Evolutionary conservation across 2,329 filamentous ascomycete genomes (phyloP).

Genomic region (Fusarium sacchari): DNA sequence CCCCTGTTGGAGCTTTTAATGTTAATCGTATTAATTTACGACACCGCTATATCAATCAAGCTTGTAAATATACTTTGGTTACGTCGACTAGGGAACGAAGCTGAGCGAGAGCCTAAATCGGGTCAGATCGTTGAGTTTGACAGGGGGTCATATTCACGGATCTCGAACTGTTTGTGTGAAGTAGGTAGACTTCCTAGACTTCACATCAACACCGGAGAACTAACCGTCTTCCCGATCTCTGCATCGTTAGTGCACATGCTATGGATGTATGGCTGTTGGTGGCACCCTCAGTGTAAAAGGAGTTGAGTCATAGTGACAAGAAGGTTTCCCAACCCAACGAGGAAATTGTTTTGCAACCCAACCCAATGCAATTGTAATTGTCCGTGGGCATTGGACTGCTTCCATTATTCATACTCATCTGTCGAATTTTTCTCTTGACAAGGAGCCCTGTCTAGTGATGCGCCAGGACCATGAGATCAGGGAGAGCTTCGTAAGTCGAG

Average conservation of each 20-base stretch:
- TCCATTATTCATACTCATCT: background rate
- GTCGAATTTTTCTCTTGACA: slow-evolving; percentile 3
- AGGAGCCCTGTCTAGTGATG: slow-evolving; percentile 29
- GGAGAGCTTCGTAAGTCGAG: slow-evolving; percentile 24
- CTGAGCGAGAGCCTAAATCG: slow-evolving; percentile 23
- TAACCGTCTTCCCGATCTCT: slow-evolving; percentile 5
- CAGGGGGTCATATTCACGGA: slow-evolving; percentile 15
- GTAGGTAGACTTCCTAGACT: background rate
- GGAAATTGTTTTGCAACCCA: slow-evolving; percentile 1
- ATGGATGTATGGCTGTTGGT: background rate
- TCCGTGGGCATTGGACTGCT: background rate
- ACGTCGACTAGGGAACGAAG: slow-evolving; percentile 19
- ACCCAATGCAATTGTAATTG: background rate
- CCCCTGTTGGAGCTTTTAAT: background rate
- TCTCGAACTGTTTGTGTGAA: background rate
- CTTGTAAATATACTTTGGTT: background rate
- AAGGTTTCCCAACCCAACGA: background rate
- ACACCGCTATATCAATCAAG: background rate
- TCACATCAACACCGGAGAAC: slow-evolving; percentile 5
- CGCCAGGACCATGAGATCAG: slow-evolving; percentile 16
- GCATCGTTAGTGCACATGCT: slow-evolving; percentile 10
- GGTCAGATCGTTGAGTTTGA: slow-evolving; percentile 26
- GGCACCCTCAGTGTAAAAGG: background rate
- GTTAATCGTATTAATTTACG: background rate
- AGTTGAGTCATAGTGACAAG: slow-evolving; percentile 7